phyloP scores from a whole-genome alignment of 108 stramenopile species.

The Asterionellopsis glacialis region DNA sequence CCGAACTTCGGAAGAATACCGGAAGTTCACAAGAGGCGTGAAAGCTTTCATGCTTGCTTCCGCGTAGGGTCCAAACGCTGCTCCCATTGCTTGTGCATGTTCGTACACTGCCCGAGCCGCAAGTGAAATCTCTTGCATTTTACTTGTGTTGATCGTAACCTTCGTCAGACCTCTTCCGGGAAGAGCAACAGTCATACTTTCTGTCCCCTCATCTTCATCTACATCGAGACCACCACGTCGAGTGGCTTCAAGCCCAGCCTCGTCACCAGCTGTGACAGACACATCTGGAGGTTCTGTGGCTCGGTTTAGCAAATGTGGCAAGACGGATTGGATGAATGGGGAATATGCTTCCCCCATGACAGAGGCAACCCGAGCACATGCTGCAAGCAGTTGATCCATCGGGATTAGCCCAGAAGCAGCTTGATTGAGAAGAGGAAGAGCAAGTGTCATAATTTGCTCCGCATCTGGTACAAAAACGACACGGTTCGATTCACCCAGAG shows the following conservation, averaged over 20 bases:
- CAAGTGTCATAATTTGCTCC: constrained; percentile 44
- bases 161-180: constrained; percentile 73
- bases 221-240: constrained; percentile 1
- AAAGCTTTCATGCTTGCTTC: constrained; percentile 46
- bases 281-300: constrained; percentile 52
- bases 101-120: constrained; percentile 73
- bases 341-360: constrained; percentile 62
- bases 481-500: constrained; percentile 39
- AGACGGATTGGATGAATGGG: constrained; percentile 47
- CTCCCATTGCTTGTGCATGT: constrained; percentile 57
- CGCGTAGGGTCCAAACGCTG: constrained; percentile 55
- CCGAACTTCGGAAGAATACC: constrained; percentile 76
- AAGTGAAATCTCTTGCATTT: constrained; percentile 67
- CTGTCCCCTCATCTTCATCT: constrained; percentile 42
- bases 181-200: constrained; percentile 62
- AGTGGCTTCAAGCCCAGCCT: constrained; percentile 22
- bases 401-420: constrained; percentile 17
- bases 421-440: constrained; percentile 35
- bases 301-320: constrained; percentile 61
- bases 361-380: constrained; percentile 77
- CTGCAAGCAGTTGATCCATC: constrained; percentile 61
- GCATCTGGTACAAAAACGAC: constrained; percentile 49
- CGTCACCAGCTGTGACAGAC: constrained; percentile 43
- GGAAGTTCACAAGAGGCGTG: constrained; percentile 51
- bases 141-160: constrained; percentile 70